Evolutionary conservation across 768 basidiomycete genomes (phyloP).

Genomic region (Pulveroboletus sp.): DNA sequence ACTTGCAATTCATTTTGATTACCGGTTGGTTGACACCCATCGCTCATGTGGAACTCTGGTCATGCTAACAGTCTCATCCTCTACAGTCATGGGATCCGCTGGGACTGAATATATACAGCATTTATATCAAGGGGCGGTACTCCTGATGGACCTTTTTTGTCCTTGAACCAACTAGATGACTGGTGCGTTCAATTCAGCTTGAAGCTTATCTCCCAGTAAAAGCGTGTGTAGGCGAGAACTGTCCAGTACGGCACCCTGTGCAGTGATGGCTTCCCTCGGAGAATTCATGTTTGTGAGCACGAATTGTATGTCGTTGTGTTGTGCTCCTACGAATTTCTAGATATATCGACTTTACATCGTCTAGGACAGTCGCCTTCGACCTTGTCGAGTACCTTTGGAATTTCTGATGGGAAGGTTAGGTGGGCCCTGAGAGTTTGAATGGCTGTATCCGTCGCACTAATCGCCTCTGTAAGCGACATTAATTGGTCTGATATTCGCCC

Average conservation of each 20-base stretch:
- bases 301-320: not conserved
- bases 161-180: not conserved
- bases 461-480: not conserved
- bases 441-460: not conserved
- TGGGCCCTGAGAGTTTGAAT: not conserved
- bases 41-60: not conserved
- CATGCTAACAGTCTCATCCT: not conserved
- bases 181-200: not conserved
- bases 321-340: not conserved
- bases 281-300: constrained; percentile 5
- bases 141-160: constrained; percentile 1
- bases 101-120: constrained; percentile 4
- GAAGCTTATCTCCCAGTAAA: not conserved
- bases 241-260: constrained; percentile 4
- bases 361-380: constrained; percentile 2
- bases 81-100: constrained; percentile 4
- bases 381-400: constrained; percentile 1
- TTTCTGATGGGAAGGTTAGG: constrained; percentile 1
- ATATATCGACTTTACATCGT: constrained; percentile 9
- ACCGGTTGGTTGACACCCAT: not conserved
- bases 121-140: constrained; percentile 5
- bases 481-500: not conserved
- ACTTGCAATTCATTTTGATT: constrained; percentile 10
- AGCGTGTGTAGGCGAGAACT: constrained; percentile 2
- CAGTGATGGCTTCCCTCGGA: constrained; percentile 1